These are phyloP conservation scores for Apiospora saccharicola DNA, from an alignment of 2,329 filamentous ascomycete genomes.

Conservation along the genomic window DNA sequence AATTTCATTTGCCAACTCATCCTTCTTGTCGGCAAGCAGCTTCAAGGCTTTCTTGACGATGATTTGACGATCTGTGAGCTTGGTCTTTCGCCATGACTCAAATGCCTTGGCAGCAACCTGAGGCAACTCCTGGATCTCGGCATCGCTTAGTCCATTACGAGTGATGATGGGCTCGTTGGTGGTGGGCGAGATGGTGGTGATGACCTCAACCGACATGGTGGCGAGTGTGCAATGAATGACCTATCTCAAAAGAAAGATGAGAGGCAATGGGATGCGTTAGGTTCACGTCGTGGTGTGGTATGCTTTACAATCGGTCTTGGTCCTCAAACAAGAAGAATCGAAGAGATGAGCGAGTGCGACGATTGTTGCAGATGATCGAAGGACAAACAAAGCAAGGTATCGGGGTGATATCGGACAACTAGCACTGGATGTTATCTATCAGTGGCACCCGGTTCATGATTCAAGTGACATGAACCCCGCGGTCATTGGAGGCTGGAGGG, in stretches of 20 bases:
- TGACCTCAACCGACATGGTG: slow-evolving; percentile 69
- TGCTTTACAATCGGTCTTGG: neutral
- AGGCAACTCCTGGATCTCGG: slow-evolving; percentile 77
- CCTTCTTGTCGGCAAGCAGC: slow-evolving; percentile 72
- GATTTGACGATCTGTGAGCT: slow-evolving; percentile 76
- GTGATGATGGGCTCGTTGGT: slow-evolving; percentile 87
- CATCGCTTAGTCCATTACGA: slow-evolving; percentile 74
- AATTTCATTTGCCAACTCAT: slow-evolving; percentile 83
- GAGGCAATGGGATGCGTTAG: neutral
- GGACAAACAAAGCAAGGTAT: slow-evolving; percentile 1
- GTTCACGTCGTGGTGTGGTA: neutral
- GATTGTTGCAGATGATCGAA: neutral
- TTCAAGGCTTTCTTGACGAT: slow-evolving; percentile 84
- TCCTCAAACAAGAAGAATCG: neutral
- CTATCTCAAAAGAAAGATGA: neutral
- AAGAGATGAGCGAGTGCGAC: neutral
- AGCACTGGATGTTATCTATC: slow-evolving; percentile 19
- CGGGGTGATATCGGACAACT: slow-evolving; percentile 13
- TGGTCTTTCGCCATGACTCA: slow-evolving; percentile 76
- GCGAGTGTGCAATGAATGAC: neutral
- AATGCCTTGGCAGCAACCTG: slow-evolving; percentile 78
- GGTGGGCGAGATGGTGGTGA: slow-evolving; percentile 86
- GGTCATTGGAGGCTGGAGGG: slow-evolving; percentile 18
- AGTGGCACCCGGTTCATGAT: slow-evolving; percentile 7
- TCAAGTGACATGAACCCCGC: neutral